phyloP scores from a whole-genome alignment of 2,329 filamentous ascomycete genomes.

The Plenodomus tracheiphilus region DNA sequence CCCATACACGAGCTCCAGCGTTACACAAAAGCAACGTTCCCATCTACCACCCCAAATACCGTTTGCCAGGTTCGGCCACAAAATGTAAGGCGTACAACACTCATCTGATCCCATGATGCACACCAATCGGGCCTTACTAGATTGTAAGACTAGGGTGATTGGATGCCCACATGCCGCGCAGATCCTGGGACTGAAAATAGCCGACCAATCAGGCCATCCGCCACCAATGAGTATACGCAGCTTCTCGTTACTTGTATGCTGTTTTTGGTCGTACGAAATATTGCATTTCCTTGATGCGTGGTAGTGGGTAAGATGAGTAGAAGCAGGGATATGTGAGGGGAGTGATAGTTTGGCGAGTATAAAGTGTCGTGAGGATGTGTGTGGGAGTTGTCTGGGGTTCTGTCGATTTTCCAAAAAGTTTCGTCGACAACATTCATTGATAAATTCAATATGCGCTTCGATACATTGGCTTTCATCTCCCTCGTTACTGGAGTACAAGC shows the following conservation, averaged over 20 bases:
- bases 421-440: neutral
- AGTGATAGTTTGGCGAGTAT: neutral
- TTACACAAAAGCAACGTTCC: neutral
- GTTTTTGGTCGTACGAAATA: constrained; percentile 3
- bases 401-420: neutral
- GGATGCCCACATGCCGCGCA: constrained; percentile 10
- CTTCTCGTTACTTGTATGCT: constrained; percentile 9
- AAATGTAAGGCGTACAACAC: neutral
- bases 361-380: neutral
- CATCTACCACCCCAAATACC: neutral
- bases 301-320: neutral
- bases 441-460: constrained; percentile 14
- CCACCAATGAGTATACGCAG: constrained; percentile 7
- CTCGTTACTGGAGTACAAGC: constrained; percentile 16
- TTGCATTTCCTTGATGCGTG: constrained; percentile 1
- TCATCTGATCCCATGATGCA: neutral
- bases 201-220: constrained; percentile 16
- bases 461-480: constrained; percentile 12
- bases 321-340: neutral
- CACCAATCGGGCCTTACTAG: neutral
- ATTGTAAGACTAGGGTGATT: constrained; percentile 1
- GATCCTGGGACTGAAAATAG: constrained; percentile 16
- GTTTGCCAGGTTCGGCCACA: neutral
- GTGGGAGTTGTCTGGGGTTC: no score
- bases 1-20: neutral